Conservation (phyloP, 2,329 filamentous ascomycete species). For the Aspergillus sp. region DNA sequence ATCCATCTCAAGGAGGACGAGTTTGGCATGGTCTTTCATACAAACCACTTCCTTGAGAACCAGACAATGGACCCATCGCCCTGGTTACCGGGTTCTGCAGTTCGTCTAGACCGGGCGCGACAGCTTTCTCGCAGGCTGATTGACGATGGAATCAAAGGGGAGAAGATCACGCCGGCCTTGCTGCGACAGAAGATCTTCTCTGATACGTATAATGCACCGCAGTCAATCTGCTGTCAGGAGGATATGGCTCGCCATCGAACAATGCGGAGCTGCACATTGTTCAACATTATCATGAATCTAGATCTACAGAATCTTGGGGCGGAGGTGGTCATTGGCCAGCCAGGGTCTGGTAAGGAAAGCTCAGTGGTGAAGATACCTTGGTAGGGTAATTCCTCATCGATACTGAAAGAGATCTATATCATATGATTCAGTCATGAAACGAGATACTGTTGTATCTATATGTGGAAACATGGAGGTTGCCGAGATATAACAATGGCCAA, state of each 20-base stretch:
- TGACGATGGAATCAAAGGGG: slow-evolving; percentile 11
- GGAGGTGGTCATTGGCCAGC: slow-evolving; percentile 31
- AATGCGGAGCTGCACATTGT: slow-evolving; percentile 27
- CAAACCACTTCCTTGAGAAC: slow-evolving; percentile 42
- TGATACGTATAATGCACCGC: slow-evolving; percentile 30
- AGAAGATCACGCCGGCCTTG: slow-evolving; percentile 14
- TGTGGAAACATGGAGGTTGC: no score
- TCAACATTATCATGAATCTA: slow-evolving; percentile 34
- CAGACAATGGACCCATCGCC: slow-evolving; percentile 26
- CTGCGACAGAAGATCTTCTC: slow-evolving; percentile 31
- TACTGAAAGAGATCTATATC: no score
- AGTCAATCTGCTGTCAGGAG: slow-evolving; percentile 31
- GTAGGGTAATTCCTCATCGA: neutral
- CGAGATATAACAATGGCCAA: no score
- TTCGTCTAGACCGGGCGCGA: slow-evolving; percentile 22
- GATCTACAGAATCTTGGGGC: slow-evolving; percentile 17
- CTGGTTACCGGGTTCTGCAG: slow-evolving; percentile 28
- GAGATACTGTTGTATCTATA: neutral
- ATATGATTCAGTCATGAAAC: no score
- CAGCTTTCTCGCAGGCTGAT: slow-evolving; percentile 22
- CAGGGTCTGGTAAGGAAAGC: slow-evolving; percentile 22
- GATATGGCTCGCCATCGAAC: slow-evolving; percentile 21
- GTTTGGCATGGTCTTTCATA: slow-evolving; percentile 35
- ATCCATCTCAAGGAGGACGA: slow-evolving; percentile 30
- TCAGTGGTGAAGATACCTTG: slow-evolving; percentile 24